A percentile compares a stretch with the other conserved stretches of the same genome.
Conservation (phyloP, 1,284 basidiomycete species). For the Ceratobasidium theobromae region DNA sequence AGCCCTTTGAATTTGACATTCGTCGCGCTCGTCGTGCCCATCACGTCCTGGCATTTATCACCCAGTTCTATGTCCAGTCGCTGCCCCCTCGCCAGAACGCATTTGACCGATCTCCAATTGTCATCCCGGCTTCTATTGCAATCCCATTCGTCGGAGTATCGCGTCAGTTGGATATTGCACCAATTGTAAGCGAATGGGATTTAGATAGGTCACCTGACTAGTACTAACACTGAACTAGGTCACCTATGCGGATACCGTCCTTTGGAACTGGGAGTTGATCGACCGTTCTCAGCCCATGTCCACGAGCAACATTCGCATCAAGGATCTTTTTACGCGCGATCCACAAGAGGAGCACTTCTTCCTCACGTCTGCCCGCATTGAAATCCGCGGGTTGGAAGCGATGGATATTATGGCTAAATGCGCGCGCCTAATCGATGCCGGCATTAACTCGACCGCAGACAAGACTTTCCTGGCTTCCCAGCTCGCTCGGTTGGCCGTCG, state of each 20-base stretch:
- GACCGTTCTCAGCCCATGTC: slow-evolving; percentile 40
- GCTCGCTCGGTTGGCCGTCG: slow-evolving; percentile 47
- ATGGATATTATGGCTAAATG: slow-evolving; percentile 53
- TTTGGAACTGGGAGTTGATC: slow-evolving; percentile 52
- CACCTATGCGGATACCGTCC: slow-evolving; percentile 57
- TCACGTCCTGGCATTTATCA: slow-evolving; percentile 53
- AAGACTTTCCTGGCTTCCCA: slow-evolving; percentile 42
- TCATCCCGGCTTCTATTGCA: slow-evolving; percentile 48
- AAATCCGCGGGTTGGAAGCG: slow-evolving; percentile 54
- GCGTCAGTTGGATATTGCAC: slow-evolving; percentile 54
- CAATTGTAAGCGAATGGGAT: slow-evolving; percentile 44
- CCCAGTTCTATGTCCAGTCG: slow-evolving; percentile 56
- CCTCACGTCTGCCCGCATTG: slow-evolving; percentile 54
- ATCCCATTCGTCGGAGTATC: slow-evolving; percentile 49
- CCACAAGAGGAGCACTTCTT: slow-evolving; percentile 55
- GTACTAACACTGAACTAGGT: neutral
- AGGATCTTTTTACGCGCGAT: slow-evolving; percentile 50
- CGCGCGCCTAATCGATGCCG: slow-evolving; percentile 46
- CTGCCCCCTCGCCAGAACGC: slow-evolving; percentile 36
- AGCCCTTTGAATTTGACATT: slow-evolving; percentile 39
- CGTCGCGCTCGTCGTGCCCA: slow-evolving; percentile 51
- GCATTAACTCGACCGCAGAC: slow-evolving; percentile 48
- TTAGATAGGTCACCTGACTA: neutral
- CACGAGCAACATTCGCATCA: slow-evolving; percentile 43
- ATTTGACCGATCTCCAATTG: slow-evolving; percentile 33